These are phyloP conservation scores for Monascus purpureus DNA, from an alignment of 495 filamentous ascomycete species.

Conservation along the genomic window DNA sequence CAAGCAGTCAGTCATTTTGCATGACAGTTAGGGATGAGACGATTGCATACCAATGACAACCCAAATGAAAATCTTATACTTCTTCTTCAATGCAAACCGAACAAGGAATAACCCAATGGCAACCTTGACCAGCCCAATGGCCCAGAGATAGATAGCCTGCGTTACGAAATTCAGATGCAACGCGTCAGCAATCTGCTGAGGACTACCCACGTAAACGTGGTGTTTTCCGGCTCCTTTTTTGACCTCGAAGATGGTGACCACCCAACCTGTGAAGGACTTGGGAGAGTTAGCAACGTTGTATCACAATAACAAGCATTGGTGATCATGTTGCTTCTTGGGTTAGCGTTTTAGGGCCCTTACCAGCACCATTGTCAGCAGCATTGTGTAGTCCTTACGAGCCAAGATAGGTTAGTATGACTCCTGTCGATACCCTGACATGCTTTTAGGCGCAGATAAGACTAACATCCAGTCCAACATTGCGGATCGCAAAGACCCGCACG, in stretches of 20 bases:
- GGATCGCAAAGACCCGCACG: slow-evolving; percentile 23
- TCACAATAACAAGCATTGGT: neutral
- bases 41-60: slow-evolving; percentile 9
- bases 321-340: no score
- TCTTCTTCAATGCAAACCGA: slow-evolving; percentile 18
- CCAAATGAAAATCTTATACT: slow-evolving; percentile 23
- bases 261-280: slow-evolving; percentile 16
- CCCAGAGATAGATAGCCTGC: slow-evolving; percentile 26
- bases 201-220: slow-evolving; percentile 12
- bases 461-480: slow-evolving; percentile 24
- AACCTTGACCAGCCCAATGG: slow-evolving; percentile 29
- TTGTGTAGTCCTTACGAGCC: slow-evolving; percentile 18
- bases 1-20: neutral
- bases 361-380: slow-evolving; percentile 19
- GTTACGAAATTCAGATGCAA: slow-evolving; percentile 31
- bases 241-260: slow-evolving; percentile 20
- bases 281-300: slow-evolving; percentile 2
- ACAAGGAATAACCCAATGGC: slow-evolving; percentile 33
- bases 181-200: slow-evolving; percentile 16
- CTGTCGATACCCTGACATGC: no score
- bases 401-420: neutral
- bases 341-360: slow-evolving; percentile 4
- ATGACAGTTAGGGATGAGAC: no score
- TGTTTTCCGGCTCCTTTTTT: slow-evolving; percentile 28
- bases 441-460: neutral